These are phyloP conservation scores for Digitaria exilis DNA, from an alignment of 202 grass and related monocot genomes.

Conservation along the genomic window DNA sequence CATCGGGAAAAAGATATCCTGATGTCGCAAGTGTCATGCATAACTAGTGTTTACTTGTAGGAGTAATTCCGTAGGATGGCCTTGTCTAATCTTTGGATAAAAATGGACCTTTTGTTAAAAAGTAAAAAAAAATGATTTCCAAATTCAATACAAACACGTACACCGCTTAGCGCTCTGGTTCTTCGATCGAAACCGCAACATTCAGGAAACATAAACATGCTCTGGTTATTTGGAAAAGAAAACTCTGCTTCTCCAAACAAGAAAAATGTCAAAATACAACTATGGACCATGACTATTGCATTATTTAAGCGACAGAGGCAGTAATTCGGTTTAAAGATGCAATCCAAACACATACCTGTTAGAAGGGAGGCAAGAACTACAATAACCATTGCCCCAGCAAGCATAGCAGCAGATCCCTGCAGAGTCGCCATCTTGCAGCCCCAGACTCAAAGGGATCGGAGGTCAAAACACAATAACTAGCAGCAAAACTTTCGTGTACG, in stretches of 20 bases:
- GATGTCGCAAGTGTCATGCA: background rate
- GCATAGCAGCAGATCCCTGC: background rate
- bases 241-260: too few species aligned
- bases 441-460: background rate
- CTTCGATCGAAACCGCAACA: background rate
- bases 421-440: background rate
- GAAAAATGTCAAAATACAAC: background rate
- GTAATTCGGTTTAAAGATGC: background rate
- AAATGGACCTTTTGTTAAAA: background rate
- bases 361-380: background rate
- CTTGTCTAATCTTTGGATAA: background rate
- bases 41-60: background rate
- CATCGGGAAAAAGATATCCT: background rate
- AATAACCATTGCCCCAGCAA: background rate
- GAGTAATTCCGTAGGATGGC: background rate
- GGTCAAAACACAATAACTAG: background rate
- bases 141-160: background rate
- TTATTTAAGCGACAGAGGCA: too few species aligned
- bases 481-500: background rate
- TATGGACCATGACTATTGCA: background rate
- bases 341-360: background rate
- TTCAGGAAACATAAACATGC: background rate
- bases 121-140: background rate
- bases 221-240: background rate
- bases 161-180: background rate